Percentiles rank a stretch among this genome's conserved stretches.
Evolutionary conservation across 257 asterid genomes (phyloP).

Genomic region (Solanum piurae): DNA sequence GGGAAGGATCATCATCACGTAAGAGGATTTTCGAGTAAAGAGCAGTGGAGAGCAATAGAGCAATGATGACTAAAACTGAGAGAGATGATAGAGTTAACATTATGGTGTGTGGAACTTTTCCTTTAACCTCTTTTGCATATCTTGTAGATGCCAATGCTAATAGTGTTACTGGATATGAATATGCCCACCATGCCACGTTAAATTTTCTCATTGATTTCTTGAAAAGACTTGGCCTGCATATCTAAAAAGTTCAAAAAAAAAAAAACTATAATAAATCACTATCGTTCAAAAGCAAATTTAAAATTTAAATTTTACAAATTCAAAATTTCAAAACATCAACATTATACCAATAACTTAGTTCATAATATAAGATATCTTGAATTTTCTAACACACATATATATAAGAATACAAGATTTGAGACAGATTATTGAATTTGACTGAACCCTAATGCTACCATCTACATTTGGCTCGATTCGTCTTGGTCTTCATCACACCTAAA

Average conservation of each 20-base stretch:
- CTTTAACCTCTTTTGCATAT: conserved; percentile 43
- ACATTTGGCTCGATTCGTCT: not conserved
- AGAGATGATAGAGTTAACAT: conserved; percentile 23
- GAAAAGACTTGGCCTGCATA: conserved; percentile 53
- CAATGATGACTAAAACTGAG: conserved; percentile 29
- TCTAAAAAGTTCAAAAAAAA: conserved; percentile 7
- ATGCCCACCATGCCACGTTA: conserved; percentile 67
- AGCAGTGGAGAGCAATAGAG: conserved; percentile 24
- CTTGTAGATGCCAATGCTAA: conserved; percentile 41
- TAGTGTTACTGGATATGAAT: conserved; percentile 45
- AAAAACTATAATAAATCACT: not conserved
- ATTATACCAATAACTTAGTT: not conserved
- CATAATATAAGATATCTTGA: not conserved
- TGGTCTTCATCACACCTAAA: not conserved
- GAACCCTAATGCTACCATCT: not conserved
- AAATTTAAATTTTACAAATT: not conserved
- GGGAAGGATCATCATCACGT: conserved; percentile 24
- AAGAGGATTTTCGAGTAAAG: conserved; percentile 27
- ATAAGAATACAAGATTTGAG: not conserved
- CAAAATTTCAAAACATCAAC: not conserved
- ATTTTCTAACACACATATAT: not conserved
- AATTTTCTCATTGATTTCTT: conserved; percentile 54
- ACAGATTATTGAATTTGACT: not conserved
- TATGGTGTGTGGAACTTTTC: conserved; percentile 24
- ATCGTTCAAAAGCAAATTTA: not conserved